Percentiles rank a stretch among this genome's conserved stretches.
These are phyloP conservation scores for Eimeria necatrix DNA, from an alignment of 169 alveolate genomes.

Conservation along the genomic window DNA sequence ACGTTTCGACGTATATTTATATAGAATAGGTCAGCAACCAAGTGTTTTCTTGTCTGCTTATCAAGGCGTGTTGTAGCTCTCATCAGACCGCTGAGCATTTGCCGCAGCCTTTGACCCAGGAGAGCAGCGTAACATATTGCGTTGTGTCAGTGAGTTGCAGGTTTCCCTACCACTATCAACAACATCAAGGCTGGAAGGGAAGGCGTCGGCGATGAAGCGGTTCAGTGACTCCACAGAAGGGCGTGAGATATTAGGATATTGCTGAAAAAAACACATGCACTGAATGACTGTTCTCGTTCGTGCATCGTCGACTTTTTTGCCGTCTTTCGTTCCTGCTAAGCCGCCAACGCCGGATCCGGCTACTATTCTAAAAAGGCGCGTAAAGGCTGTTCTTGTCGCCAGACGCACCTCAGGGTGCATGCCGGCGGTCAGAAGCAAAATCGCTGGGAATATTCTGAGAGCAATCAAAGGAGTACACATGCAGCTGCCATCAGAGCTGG, in stretches of 20 bases:
- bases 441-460: slow-evolving; percentile 77
- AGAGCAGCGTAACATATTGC: too few relatives aligned
- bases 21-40: too few relatives aligned
- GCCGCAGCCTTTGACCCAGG: too few relatives aligned
- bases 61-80: too few relatives aligned
- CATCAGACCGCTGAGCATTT: too few relatives aligned
- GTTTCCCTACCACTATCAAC: slow-evolving; percentile 44
- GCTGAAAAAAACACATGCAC: slow-evolving; percentile 30
- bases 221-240: slow-evolving; percentile 69
- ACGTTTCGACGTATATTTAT: too few relatives aligned
- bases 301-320: too few relatives aligned
- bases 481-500: neutral
- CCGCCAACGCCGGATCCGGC: too few relatives aligned
- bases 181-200: slow-evolving; percentile 55
- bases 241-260: slow-evolving; percentile 57
- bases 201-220: slow-evolving; percentile 69
- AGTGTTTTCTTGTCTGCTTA: too few relatives aligned
- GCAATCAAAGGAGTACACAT: neutral
- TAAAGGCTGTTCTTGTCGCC: neutral
- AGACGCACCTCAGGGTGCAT: slow-evolving; percentile 78
- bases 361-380: too few relatives aligned
- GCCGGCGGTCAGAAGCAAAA: slow-evolving; percentile 70
- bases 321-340: neutral
- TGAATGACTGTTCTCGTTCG: neutral
- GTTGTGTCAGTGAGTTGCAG: too few relatives aligned